Conservation (phyloP, 352 stramenopile genomes). For the Pythium oligandrum region DNA sequence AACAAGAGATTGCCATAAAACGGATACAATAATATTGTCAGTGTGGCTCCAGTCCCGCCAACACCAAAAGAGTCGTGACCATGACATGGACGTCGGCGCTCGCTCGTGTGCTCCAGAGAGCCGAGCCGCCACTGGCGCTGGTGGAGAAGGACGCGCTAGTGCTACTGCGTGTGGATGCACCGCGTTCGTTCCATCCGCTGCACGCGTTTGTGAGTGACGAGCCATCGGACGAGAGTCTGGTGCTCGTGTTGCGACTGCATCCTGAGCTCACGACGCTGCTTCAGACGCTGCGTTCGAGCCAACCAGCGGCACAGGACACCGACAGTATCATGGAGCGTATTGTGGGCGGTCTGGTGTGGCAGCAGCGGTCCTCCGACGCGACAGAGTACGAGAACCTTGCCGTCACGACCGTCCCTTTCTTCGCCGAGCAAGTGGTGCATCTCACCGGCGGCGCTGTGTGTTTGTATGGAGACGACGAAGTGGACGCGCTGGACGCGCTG, state of each 20-base stretch:
- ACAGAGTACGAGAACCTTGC: not conserved
- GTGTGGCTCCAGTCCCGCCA: too few species aligned
- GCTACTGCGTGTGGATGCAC: slow-evolving; percentile 12
- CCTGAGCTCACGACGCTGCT: slow-evolving; percentile 9
- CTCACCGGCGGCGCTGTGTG: slow-evolving; percentile 12
- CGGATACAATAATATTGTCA: too few species aligned
- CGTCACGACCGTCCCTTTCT: slow-evolving; percentile 1
- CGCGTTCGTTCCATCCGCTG: slow-evolving; percentile 14
- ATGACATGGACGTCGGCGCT: too few species aligned
- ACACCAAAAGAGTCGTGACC: too few species aligned
- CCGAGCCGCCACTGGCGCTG: slow-evolving; percentile 1
- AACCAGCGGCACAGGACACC: not conserved
- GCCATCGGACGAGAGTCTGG: slow-evolving; percentile 1
- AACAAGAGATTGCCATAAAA: too few species aligned
- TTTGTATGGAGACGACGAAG: slow-evolving; percentile 8
- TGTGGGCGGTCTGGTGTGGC: not conserved
- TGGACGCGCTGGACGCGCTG: slow-evolving; percentile 12
- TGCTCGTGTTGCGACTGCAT: slow-evolving; percentile 17
- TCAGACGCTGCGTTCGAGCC: not conserved
- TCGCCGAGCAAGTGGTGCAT: slow-evolving; percentile 8
- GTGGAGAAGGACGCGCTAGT: slow-evolving; percentile 6
- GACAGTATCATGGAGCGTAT: slow-evolving; percentile 10
- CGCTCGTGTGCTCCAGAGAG: too few species aligned
- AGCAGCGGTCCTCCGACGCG: not conserved
- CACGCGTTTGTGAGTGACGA: slow-evolving; percentile 11